Evolutionary conservation across 106 monocot genomes (phyloP).

Genomic region (Vanilla planifolia): DNA sequence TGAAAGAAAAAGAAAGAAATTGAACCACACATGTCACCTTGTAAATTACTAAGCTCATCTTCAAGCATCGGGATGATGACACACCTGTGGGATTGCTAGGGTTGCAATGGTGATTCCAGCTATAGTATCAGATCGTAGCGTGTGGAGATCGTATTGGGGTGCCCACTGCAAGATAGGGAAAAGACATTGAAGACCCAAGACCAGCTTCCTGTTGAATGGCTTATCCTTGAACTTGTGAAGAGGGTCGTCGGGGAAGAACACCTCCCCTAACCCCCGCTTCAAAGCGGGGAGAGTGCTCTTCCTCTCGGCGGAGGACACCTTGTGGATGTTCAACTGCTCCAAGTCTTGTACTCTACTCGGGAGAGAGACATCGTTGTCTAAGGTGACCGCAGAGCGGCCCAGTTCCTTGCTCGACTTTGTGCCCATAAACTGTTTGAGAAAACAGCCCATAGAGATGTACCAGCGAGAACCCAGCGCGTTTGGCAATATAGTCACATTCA

Average conservation of each 20-base stretch:
- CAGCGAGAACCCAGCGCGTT: too few relatives aligned
- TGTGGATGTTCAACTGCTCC: conserved; percentile 12
- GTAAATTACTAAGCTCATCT: neutral
- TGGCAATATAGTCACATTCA: too few relatives aligned
- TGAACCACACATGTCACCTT: neutral
- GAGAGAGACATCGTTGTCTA: too few relatives aligned
- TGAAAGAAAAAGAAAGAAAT: neutral
- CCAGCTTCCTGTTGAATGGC: conserved; percentile 23
- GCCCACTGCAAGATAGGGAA: conserved; percentile 86
- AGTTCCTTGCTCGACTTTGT: too few relatives aligned
- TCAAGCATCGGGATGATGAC: neutral
- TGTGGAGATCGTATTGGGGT: conserved; percentile 41
- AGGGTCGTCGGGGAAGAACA: conserved; percentile 72
- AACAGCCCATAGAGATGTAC: too few relatives aligned
- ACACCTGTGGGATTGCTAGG: conserved; percentile 72
- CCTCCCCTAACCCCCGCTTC: conserved; percentile 40
- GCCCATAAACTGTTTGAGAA: too few relatives aligned
- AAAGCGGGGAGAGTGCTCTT: conserved; percentile 31
- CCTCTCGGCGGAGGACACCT: conserved; percentile 46
- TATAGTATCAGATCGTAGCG: conserved; percentile 56
- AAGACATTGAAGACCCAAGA: conserved; percentile 55
- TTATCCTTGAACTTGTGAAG: conserved; percentile 72
- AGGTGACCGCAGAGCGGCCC: too few relatives aligned
- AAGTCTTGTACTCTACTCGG: too few relatives aligned
- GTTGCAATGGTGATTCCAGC: conserved; percentile 88